Conservation (phyloP, 441 rosid species). For the Populus tomentosa region DNA sequence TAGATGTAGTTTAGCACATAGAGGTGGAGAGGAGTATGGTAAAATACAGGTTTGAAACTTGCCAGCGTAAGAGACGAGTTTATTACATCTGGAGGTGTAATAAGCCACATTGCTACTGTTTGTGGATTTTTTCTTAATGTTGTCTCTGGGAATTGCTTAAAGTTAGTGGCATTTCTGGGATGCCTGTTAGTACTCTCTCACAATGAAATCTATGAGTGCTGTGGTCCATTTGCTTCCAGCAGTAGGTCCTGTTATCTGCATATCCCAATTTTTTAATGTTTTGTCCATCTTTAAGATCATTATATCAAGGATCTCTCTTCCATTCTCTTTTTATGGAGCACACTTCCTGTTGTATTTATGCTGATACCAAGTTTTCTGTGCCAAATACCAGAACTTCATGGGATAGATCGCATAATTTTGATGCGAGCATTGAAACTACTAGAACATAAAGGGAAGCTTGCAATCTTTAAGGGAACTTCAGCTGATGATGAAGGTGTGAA, state of each 20-base stretch:
- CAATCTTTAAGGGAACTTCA: slow-evolving; percentile 84
- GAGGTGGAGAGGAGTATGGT: not conserved
- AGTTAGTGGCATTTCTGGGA: not conserved
- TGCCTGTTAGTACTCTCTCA: not conserved
- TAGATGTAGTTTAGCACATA: not conserved
- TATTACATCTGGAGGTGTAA: not conserved
- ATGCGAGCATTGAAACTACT: slow-evolving; percentile 74
- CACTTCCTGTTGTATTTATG: not conserved
- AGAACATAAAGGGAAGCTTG: slow-evolving; percentile 82
- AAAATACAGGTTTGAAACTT: not conserved
- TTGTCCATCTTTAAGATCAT: not conserved
- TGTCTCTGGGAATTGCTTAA: not conserved
- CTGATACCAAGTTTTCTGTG: slow-evolving; percentile 6
- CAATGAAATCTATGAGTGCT: not conserved
- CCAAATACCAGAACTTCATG: slow-evolving; percentile 56
- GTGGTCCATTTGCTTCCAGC: not conserved
- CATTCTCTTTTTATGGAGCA: not conserved
- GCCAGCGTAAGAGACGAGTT: not conserved
- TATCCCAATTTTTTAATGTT: not conserved
- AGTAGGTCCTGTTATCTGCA: not conserved
- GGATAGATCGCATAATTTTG: slow-evolving; percentile 64
- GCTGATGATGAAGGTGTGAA: slow-evolving; percentile 91
- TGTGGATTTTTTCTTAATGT: not conserved
- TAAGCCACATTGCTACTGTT: not conserved
- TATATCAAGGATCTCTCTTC: not conserved